Conservation (phyloP, 495 filamentous ascomycete genomes). For the Jackrogersella multiformis region DNA sequence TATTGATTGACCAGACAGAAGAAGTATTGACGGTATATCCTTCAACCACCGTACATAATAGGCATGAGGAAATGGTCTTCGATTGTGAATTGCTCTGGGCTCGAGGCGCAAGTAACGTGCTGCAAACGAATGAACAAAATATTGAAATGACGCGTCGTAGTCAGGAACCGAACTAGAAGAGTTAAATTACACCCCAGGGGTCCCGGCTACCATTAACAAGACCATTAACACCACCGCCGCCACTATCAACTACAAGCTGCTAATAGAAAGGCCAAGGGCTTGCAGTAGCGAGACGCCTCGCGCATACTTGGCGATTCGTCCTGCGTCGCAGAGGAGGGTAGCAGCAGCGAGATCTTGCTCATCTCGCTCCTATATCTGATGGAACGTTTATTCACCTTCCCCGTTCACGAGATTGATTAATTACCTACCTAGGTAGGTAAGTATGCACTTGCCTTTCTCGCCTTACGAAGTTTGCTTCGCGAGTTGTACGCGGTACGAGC, state of each 20-base stretch:
- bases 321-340: constrained; percentile 37
- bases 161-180: constrained; percentile 5
- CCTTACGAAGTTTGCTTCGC: constrained; percentile 22
- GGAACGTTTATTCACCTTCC: constrained; percentile 22
- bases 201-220: background rate
- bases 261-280: constrained; percentile 1
- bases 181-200: constrained; percentile 36
- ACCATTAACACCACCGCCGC: background rate
- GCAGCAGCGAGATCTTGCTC: constrained; percentile 37
- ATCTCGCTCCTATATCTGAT: constrained; percentile 7
- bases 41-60: background rate
- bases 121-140: constrained; percentile 5
- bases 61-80: background rate
- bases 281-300: constrained; percentile 40
- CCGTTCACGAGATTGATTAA: constrained; percentile 33
- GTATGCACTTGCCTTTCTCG: background rate
- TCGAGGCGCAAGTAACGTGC: constrained; percentile 5
- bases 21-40: background rate
- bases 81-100: background rate
- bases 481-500: constrained; percentile 19
- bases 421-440: background rate
- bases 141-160: constrained; percentile 10
- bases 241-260: constrained; percentile 9
- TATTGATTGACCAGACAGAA: constrained; percentile 8
- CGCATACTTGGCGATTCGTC: constrained; percentile 36